Conservation (phyloP, 306 rosid species). For the Glycine latifolia region DNA sequence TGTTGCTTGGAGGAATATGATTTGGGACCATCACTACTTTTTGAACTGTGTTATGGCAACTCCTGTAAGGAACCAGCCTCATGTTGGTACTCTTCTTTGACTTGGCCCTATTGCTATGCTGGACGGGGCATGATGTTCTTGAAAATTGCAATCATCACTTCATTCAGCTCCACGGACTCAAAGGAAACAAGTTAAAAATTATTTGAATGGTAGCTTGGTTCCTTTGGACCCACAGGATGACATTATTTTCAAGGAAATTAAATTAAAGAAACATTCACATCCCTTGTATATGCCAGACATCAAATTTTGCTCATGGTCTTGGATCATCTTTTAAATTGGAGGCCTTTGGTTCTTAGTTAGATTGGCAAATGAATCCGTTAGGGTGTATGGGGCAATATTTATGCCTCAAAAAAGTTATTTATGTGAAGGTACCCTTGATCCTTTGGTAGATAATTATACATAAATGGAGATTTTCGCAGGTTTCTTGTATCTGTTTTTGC, state of each 20-base stretch:
- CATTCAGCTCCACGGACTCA: neutral
- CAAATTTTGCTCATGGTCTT: neutral
- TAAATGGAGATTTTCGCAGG: neutral
- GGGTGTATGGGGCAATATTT: no score
- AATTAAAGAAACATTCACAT: no score
- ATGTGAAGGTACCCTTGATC: neutral
- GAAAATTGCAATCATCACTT: neutral
- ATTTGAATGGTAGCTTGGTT: neutral
- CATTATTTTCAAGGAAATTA: neutral
- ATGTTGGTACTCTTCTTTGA: neutral
- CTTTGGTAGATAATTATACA: neutral
- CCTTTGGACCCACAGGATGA: neutral
- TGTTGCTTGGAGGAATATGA: neutral
- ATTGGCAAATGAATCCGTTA: neutral
- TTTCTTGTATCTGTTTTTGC: neutral
- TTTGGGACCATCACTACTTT: neutral
- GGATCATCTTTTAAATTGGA: neutral
- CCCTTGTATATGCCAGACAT: no score
- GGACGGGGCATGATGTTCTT: neutral
- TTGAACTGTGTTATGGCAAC: slow-evolving; percentile 1
- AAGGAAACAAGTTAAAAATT: neutral
- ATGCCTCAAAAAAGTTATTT: neutral
- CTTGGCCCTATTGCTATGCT: slow-evolving; percentile 10
- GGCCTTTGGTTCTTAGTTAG: neutral
- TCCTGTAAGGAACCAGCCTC: neutral